phyloP scores from a whole-genome alignment of 257 asterid genomes.

The Asclepias syriaca region DNA sequence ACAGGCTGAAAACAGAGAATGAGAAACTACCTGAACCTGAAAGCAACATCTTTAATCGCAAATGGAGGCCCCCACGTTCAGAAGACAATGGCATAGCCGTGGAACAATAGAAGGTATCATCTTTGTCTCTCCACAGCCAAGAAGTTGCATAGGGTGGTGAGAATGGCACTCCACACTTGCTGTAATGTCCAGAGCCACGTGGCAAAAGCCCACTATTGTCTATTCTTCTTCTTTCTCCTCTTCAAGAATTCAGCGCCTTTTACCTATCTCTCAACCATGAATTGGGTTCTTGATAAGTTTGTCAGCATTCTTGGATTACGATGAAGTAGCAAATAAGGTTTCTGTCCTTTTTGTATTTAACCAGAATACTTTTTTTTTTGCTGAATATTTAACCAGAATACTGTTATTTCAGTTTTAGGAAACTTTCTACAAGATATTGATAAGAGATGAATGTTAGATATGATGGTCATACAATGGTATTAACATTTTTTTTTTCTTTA shows the following conservation, averaged over 20 bases:
- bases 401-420: too few species aligned
- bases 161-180: not conserved
- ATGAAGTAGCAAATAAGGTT: not conserved
- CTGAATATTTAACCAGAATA: too few species aligned
- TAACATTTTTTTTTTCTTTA: too few species aligned
- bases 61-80: slow-evolving; percentile 84
- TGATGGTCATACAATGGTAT: too few species aligned
- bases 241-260: not conserved
- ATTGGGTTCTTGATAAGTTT: not conserved
- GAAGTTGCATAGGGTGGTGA: not conserved
- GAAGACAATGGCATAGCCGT: slow-evolving; percentile 43
- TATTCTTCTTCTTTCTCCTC: not conserved
- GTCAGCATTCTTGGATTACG: not conserved
- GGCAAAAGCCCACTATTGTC: not conserved
- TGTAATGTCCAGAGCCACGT: not conserved
- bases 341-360: too few species aligned
- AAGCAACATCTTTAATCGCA: slow-evolving; percentile 48
- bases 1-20: slow-evolving; percentile 36
- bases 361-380: too few species aligned
- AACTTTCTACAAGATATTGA: too few species aligned
- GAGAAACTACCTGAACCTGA: slow-evolving; percentile 34
- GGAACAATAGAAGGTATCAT: slow-evolving; percentile 29
- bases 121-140: not conserved
- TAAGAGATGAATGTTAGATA: too few species aligned
- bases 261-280: too few species aligned